phyloP scores from a whole-genome alignment of 1,284 basidiomycete genomes.

The Termitomyces sp. region DNA sequence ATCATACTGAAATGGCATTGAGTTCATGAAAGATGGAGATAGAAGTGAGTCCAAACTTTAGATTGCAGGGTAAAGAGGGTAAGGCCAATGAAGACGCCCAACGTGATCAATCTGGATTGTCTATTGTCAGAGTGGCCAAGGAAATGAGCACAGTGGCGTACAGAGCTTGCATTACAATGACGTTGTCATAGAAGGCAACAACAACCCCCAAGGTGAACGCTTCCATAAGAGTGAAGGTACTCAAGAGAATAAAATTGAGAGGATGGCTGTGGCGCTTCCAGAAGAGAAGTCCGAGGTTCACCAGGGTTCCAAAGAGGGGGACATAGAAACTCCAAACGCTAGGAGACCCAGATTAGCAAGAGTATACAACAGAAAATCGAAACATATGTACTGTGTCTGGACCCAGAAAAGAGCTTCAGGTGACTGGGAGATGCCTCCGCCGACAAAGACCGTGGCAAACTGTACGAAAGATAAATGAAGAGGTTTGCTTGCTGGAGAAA shows the following conservation, averaged over 20 bases:
- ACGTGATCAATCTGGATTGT: slow-evolving; percentile 62
- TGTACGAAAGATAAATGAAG: slow-evolving; percentile 22
- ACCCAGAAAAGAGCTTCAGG: slow-evolving; percentile 58
- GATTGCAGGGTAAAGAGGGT: slow-evolving; percentile 85
- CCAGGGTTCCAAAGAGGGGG: slow-evolving; percentile 67
- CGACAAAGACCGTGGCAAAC: slow-evolving; percentile 69
- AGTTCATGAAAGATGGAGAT: neutral
- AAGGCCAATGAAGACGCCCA: slow-evolving; percentile 83
- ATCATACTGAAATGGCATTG: slow-evolving; percentile 58
- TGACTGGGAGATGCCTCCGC: slow-evolving; percentile 61
- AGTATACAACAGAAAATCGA: neutral
- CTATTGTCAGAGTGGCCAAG: neutral
- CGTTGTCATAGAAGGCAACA: slow-evolving; percentile 70
- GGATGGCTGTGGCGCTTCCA: slow-evolving; percentile 88
- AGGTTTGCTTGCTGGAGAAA: neutral
- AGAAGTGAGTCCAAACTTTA: slow-evolving; percentile 42
- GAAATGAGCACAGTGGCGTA: slow-evolving; percentile 31
- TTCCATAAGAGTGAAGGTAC: slow-evolving; percentile 76
- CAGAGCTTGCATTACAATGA: slow-evolving; percentile 84
- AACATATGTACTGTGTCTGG: slow-evolving; percentile 48
- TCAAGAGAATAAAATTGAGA: slow-evolving; percentile 73
- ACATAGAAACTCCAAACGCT: slow-evolving; percentile 75
- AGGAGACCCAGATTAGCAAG: neutral
- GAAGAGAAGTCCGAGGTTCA: slow-evolving; percentile 73
- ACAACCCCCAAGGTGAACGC: slow-evolving; percentile 76